These are phyloP conservation scores for Beauveria sp. DNA, from an alignment of 2,329 filamentous ascomycete species.

Conservation along the genomic window DNA sequence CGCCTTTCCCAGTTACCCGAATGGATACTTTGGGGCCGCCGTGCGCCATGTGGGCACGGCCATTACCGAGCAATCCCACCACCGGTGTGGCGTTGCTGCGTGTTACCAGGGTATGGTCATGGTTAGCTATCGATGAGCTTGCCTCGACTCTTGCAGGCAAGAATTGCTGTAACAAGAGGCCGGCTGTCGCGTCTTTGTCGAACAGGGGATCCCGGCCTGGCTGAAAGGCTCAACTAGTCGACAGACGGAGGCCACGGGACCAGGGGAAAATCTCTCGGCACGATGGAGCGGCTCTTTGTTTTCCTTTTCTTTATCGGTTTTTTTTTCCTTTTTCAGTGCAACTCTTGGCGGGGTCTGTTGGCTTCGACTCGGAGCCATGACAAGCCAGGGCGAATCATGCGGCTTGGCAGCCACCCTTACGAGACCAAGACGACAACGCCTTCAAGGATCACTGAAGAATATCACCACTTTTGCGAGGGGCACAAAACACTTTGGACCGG, in stretches of 20 bases:
- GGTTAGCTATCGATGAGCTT: not conserved
- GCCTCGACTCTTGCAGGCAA: too few species aligned
- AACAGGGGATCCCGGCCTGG: not conserved
- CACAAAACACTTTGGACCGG: too few species aligned
- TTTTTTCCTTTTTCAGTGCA: not conserved
- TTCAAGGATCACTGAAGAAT: too few species aligned
- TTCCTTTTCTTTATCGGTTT: too few species aligned
- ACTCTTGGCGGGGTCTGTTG: too few species aligned
- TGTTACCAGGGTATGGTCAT: not conserved
- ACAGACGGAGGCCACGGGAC: not conserved
- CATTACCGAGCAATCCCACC: slow-evolving; percentile 1
- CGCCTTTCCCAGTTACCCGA: not conserved
- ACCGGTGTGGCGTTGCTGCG: not conserved
- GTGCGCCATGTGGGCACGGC: slow-evolving; percentile 2
- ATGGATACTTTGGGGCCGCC: not conserved
- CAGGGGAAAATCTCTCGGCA: not conserved
- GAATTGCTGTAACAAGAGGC: not conserved
- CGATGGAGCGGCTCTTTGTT: not conserved
- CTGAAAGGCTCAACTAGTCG: not conserved
- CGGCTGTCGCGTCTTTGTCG: not conserved
- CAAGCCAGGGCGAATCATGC: too few species aligned
- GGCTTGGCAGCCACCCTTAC: too few species aligned
- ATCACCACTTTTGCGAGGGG: too few species aligned
- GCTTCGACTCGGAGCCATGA: too few species aligned
- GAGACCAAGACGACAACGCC: too few species aligned